Base-by-base conservation (phyloP, 2,329 filamentous ascomycete genomes). In the Davidsoniella neocaledoniae region DNA sequence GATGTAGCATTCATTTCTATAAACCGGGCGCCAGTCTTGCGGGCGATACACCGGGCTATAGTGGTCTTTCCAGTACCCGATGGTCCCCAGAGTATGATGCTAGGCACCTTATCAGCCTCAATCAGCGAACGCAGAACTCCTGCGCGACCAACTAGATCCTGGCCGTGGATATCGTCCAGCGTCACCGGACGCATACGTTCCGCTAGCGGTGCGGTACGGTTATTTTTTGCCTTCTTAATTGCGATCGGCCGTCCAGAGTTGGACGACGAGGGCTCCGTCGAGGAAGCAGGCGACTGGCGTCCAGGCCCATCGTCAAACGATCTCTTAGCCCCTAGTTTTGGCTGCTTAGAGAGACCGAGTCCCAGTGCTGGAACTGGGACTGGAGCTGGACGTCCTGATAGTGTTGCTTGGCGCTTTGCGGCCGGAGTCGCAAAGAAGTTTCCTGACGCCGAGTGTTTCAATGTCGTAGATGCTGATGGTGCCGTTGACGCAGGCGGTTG, bases 1-100 rank as follows among this genome's bases (percentile, higher is more conserved):
- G 79, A 87, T 2, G 90, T 95, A 54, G 86, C 90, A 64, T 94
- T 95, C 66, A 96, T 88, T 69, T 98, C 91, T 55, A 95, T 80
- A 63, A 96, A 96, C 10, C 90, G 77, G 49, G 81, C 82, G 7
- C 83, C 86, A 1, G 86, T 86, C 60, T 80, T 81, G 14, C 79
- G 77, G 3, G 91, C 86, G 53, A 98, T 86, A 45, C 94, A 85
- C 4, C 91, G 73, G 17, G 91, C 91, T 57, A 98, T 95, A 1
- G 91, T 91, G 2, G 85, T 91, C 68, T 91, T 91, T 55, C 85
- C 85, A 0, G 83, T 88, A 19, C 85, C 85, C 0, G 83, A 79
- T 1, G 75, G 76, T 29, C 85, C 85, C 85, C 91, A 98, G 12
- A 98, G 70, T 39, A 98, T 87, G 86, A 98, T 94, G 12, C 86